Base-by-base conservation (phyloP, 768 basidiomycete species). In the Lactarius pseudohatsudake region DNA sequence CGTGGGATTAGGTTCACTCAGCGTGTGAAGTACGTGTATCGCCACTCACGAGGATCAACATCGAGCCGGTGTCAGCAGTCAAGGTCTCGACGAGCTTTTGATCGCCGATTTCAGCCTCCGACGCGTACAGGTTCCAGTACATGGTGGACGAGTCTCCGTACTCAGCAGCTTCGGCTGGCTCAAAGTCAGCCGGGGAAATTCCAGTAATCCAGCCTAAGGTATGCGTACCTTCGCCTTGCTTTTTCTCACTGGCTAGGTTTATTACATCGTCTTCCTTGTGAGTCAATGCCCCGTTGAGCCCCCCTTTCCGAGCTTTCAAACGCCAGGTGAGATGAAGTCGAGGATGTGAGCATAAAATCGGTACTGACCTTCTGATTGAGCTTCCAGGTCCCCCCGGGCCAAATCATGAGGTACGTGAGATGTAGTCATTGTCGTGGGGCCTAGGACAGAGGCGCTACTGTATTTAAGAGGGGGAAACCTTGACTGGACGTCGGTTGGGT, bases 1-100 rank as follows among this genome's bases (percentile, higher is more conserved):
- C 0, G 22, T 36, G 38, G 34, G 36, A 1, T 16, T 38, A 61
- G 43, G 43, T 26, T 20, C 1, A 18, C 6, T 32, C 32, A 22
- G 20, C 9, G 40, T 6, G 16, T 41, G 32, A 45, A 50, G 1
- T 3, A 4, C 32, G 43, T 8, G 28, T 2, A 18, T 56, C 34
- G 7, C 10, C 2, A 43, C 70, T 58, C 54, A 71, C 70, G 38
- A 70, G 30, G 40, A 71, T 43, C 32, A 71, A 54, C 59, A 71
- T 70, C 1, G 61, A 70, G 11, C 47, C 28, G 11, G 65, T 72
- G 40, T 72, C 60, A 9, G 64, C 62, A 11, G 10, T 57, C 28
- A 71, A 45, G 41, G 30, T 64, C 0, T 71, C 59, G 18, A 69
- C 47, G 4, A 70, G 28, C 18, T 63, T 60, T 26, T 59, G 57